phyloP scores from a whole-genome alignment of 2,329 filamentous ascomycete genomes.

The Arthrobotrys musiformis region DNA sequence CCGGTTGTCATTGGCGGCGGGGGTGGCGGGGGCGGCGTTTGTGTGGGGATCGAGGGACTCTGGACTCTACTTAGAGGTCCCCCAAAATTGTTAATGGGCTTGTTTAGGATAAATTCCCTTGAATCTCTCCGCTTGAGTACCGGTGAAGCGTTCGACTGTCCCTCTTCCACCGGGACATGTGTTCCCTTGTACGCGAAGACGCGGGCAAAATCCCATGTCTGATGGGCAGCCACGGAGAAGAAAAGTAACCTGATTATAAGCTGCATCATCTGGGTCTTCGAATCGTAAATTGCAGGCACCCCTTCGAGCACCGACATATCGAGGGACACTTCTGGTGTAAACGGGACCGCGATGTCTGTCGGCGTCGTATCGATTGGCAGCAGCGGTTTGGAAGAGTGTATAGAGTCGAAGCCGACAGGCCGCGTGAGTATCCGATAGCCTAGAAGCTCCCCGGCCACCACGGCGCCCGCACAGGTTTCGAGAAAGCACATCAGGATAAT shows the following conservation, averaged over 20 bases:
- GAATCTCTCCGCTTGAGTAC: slow-evolving; percentile 19
- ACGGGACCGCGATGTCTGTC: slow-evolving; percentile 31
- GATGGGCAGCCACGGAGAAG: slow-evolving; percentile 45
- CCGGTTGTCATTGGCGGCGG: background rate
- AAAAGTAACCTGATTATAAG: slow-evolving; percentile 36
- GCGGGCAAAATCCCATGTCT: slow-evolving; percentile 48
- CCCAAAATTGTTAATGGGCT: slow-evolving; percentile 28
- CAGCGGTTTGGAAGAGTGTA: background rate
- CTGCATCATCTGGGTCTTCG: slow-evolving; percentile 20
- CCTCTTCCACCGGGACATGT: slow-evolving; percentile 9
- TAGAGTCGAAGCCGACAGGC: background rate
- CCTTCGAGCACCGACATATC: slow-evolving; percentile 2
- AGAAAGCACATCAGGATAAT: slow-evolving; percentile 31
- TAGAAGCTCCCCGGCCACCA: slow-evolving; percentile 34
- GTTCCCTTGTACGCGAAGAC: slow-evolving; percentile 32
- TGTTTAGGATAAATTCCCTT: slow-evolving; percentile 32
- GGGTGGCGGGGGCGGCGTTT: slow-evolving; percentile 5
- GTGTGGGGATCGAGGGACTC: slow-evolving; percentile 1
- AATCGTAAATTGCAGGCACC: background rate
- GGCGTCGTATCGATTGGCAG: slow-evolving; percentile 3
- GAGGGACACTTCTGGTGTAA: slow-evolving; percentile 18
- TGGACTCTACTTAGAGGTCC: slow-evolving; percentile 2
- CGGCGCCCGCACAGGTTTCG: slow-evolving; percentile 16
- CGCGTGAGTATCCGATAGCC: slow-evolving; percentile 12
- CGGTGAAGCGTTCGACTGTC: background rate